phyloP scores from a whole-genome alignment of 73 alveolate genomes.

The Loxodes magnus region DNA sequence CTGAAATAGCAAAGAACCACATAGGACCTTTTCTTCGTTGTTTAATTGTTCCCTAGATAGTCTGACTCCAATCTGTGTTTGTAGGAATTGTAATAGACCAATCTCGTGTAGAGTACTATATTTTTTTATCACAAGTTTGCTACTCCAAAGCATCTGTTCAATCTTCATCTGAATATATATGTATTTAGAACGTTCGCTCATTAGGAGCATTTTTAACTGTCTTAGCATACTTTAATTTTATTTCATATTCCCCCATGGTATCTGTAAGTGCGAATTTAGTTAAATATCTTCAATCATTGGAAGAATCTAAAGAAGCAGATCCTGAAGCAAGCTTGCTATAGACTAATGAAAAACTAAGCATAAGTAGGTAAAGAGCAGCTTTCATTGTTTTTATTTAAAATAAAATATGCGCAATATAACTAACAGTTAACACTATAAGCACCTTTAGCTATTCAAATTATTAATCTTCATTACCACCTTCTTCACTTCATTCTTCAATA shows the following conservation, averaged over 20 bases:
- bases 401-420: too few relatives aligned
- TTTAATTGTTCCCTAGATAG: constrained; percentile 8
- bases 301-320: not conserved
- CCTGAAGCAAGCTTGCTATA: not conserved
- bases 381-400: too few relatives aligned
- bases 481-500: too few relatives aligned
- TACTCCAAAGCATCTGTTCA: constrained; percentile 17
- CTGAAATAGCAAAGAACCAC: constrained; percentile 29
- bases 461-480: too few relatives aligned
- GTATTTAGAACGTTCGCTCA: not conserved
- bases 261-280: constrained; percentile 24
- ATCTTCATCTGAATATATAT: constrained; percentile 24
- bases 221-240: not conserved
- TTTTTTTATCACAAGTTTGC: constrained; percentile 16
- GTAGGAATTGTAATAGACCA: constrained; percentile 11
- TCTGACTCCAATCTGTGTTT: constrained; percentile 20
- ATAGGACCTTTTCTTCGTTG: constrained; percentile 13
- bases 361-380: too few relatives aligned
- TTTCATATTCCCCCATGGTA: constrained; percentile 10
- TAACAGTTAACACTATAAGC: too few relatives aligned
- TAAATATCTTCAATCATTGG: constrained; percentile 19
- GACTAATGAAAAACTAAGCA: not conserved
- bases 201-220: not conserved
- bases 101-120: constrained; percentile 3
- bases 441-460: too few relatives aligned